Base-by-base conservation (phyloP, 2,329 filamentous ascomycete species). In the Fusarium penzigii region DNA sequence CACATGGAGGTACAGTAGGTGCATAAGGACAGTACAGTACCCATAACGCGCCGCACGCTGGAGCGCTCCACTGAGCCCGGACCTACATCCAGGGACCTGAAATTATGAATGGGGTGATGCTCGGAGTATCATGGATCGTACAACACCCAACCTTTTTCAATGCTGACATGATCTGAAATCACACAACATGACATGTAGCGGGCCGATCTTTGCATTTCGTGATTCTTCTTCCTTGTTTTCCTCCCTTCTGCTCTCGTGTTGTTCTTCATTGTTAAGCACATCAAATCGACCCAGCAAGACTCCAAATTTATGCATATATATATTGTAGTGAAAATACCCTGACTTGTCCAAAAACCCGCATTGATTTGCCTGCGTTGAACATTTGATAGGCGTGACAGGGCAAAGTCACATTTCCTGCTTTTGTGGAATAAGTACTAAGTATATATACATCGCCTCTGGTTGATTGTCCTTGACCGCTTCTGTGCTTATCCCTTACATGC, bases 81-180 rank as follows among this genome's bases (percentile, higher is more conserved):
- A 7, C 20, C 20, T 5, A 7, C 32, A 36, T 36, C 20, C 20
- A 40, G 12, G 39, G 39, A 16, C n/a, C n/a, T 40, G n/a, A 40
- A 17, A 40, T 17, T 16, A 40, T 40, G n/a, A 40, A 17, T 20
- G n/a, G 39, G 39, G 39, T 20, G 32, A 36, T 36, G 32, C 32
- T 36, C 3, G 9, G 32, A 32, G 13, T 36, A 36, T 14, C 32
- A 36, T 36, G 32, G 32, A 11, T 11, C 3, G 10, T 36, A 48
- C 40, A 53, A 48, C 47, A 40, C 36, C 46, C 38, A 57, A 38
- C 32, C 49, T 49, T 43, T 56, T 45, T 46, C 5, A 4, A 36
- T 51, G 46, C 44, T 52, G 56, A 46, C 48, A 58, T 61, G 52
- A 53, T 57, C 45, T 39, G 46, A 50, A 57, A 57, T 60, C 57